Percentiles rank a stretch among this genome's conserved stretches.
Evolutionary conservation across 192 early-diverging fungal species (phyloP).

Genomic region (Entomortierella chlamydospora): DNA sequence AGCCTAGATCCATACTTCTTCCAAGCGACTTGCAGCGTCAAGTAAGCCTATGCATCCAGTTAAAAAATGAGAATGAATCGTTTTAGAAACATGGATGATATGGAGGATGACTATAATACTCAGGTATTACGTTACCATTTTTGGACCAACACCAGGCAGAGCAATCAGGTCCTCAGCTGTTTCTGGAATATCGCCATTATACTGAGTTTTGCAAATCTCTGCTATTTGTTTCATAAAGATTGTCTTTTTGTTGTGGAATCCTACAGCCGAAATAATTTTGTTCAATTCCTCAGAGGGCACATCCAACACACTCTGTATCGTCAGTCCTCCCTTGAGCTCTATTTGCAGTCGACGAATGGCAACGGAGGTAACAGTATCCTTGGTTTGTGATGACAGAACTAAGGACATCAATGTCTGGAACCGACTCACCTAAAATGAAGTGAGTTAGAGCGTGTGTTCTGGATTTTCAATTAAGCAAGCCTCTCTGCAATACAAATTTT

Average conservation of each 20-base stretch:
- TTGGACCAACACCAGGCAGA: constrained; percentile 94
- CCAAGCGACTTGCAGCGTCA: constrained; percentile 90
- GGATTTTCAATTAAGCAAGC: not conserved
- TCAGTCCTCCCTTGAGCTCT: constrained; percentile 75
- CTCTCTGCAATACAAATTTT: not conserved
- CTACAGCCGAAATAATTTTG: constrained; percentile 81
- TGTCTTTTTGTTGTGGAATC: constrained; percentile 92
- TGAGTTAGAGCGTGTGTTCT: not conserved
- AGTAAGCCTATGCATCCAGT: constrained; percentile 64
- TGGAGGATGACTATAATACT: not conserved
- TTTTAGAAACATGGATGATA: not conserved
- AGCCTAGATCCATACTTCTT: constrained; percentile 62
- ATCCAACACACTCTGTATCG: constrained; percentile 71
- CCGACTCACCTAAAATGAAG: constrained; percentile 63
- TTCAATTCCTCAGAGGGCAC: constrained; percentile 74
- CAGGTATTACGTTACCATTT: constrained; percentile 71
- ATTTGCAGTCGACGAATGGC: constrained; percentile 77
- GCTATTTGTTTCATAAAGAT: constrained; percentile 85
- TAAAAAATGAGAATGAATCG: constrained; percentile 3
- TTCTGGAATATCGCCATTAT: constrained; percentile 85
- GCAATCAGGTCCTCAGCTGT: constrained; percentile 81
- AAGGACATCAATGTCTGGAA: constrained; percentile 89
- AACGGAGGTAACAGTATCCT: constrained; percentile 86
- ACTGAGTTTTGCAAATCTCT: constrained; percentile 74
- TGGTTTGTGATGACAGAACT: constrained; percentile 94